Conservation (phyloP, 1,139 yeast species). For the Hyphopichia burtonii region DNA sequence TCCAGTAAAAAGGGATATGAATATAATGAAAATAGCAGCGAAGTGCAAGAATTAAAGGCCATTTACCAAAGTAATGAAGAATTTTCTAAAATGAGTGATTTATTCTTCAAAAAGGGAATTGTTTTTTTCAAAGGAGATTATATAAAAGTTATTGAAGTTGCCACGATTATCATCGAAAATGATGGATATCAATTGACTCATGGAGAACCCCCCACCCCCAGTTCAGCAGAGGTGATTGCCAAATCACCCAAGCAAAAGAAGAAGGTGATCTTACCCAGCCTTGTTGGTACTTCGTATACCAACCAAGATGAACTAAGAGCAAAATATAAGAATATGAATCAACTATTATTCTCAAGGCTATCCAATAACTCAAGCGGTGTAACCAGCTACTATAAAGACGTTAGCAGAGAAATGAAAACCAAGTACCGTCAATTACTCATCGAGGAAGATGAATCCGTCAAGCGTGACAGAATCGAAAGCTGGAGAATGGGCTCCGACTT, state of each 20-base stretch:
- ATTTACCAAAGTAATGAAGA: conserved; percentile 20
- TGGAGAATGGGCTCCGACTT: conserved; percentile 17
- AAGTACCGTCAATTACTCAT: background rate
- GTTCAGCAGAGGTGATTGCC: too few relatives aligned
- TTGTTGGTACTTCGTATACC: background rate
- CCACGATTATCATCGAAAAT: conserved; percentile 22
- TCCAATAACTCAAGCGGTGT: background rate
- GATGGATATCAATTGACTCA: conserved; percentile 14
- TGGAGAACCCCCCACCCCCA: too few relatives aligned
- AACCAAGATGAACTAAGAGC: background rate
- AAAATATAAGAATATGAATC: conserved; percentile 2
- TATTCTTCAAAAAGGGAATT: conserved; percentile 36
- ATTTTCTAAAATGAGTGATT: conserved; percentile 20
- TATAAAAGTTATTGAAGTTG: conserved; percentile 27
- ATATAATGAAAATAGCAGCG: conserved; percentile 13
- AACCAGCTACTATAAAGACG: background rate
- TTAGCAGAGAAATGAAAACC: background rate
- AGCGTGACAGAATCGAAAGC: background rate
- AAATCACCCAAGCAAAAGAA: too few relatives aligned
- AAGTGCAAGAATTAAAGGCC: conserved; percentile 16
- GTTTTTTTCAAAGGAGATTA: conserved; percentile 41
- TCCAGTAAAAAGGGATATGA: conserved; percentile 6
- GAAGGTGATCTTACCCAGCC: background rate
- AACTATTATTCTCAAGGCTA: background rate
- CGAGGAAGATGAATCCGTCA: background rate